A percentile compares a stretch with the other conserved stretches of the same genome.
Conservation (phyloP, 495 filamentous ascomycete genomes). For the Xylaria scruposa region DNA sequence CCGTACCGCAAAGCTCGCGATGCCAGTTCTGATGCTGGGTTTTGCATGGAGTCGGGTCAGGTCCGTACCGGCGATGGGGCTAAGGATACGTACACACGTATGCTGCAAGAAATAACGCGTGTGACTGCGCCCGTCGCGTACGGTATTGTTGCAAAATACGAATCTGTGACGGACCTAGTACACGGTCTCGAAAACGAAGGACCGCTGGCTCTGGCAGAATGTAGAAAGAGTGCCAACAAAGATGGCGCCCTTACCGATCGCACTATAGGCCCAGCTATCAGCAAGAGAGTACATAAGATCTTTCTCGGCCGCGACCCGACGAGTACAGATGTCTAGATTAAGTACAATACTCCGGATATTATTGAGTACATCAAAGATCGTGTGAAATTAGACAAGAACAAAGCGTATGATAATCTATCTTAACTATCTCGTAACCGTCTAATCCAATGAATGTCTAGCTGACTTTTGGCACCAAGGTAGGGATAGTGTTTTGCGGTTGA, state of each 20-base stretch:
- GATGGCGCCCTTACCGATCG: slow-evolving; percentile 70
- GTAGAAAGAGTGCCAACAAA: slow-evolving; percentile 71
- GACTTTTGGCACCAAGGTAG: background rate
- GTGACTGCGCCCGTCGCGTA: slow-evolving; percentile 77
- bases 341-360: background rate
- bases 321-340: slow-evolving; percentile 67
- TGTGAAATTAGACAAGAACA: background rate
- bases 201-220: slow-evolving; percentile 63
- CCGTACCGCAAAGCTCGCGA: slow-evolving; percentile 66
- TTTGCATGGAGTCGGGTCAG: slow-evolving; percentile 86
- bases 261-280: slow-evolving; percentile 72
- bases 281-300: slow-evolving; percentile 73
- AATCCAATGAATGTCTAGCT: slow-evolving; percentile 1
- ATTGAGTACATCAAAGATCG: background rate
- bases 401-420: background rate
- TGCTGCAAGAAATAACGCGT: slow-evolving; percentile 79
- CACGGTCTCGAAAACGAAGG: slow-evolving; percentile 65
- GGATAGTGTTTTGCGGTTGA: slow-evolving; percentile 8
- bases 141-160: slow-evolving; percentile 70
- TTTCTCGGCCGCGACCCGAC: slow-evolving; percentile 72
- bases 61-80: slow-evolving; percentile 74
- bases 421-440: background rate
- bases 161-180: slow-evolving; percentile 62
- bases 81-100: slow-evolving; percentile 73
- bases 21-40: slow-evolving; percentile 59